A percentile compares a stretch with the other conserved stretches of the same genome.
phyloP scores from a whole-genome alignment of 164 flowering plant genomes.

The Kingdonia uniflora region DNA sequence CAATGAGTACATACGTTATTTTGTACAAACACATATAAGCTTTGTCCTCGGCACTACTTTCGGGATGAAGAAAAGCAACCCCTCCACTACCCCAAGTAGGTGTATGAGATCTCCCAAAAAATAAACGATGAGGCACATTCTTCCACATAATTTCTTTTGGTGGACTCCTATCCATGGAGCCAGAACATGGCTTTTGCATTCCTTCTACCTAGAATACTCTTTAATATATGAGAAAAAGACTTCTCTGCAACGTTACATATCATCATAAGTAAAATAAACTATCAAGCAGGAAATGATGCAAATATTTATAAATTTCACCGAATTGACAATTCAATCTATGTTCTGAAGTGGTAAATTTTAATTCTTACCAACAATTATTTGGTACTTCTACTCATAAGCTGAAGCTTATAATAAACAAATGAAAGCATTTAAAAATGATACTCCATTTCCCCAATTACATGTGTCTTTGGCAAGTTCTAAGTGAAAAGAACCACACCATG shows the following conservation, averaged over 20 bases:
- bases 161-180: slow-evolving; percentile 61
- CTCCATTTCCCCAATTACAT: too few species aligned
- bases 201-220: slow-evolving; percentile 57
- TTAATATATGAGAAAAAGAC: background rate
- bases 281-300: background rate
- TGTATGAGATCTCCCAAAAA: slow-evolving; percentile 63
- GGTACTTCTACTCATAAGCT: too few species aligned
- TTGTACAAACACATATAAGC: slow-evolving; percentile 59
- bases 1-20: slow-evolving; percentile 56
- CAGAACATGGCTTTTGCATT: slow-evolving; percentile 59
- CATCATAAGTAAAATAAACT: background rate
- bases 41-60: slow-evolving; percentile 31
- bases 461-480: too few species aligned
- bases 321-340: too few species aligned
- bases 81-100: slow-evolving; percentile 88
- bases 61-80: slow-evolving; percentile 83
- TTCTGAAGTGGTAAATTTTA: too few species aligned
- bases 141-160: slow-evolving; percentile 77
- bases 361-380: too few species aligned
- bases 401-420: too few species aligned
- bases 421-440: too few species aligned
- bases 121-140: slow-evolving; percentile 58
- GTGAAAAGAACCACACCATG: too few species aligned
- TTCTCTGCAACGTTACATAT: background rate
- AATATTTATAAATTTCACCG: too few species aligned